phyloP scores from a whole-genome alignment of 2,329 filamentous ascomycete species.

The Colletotrichum orchidophilum region DNA sequence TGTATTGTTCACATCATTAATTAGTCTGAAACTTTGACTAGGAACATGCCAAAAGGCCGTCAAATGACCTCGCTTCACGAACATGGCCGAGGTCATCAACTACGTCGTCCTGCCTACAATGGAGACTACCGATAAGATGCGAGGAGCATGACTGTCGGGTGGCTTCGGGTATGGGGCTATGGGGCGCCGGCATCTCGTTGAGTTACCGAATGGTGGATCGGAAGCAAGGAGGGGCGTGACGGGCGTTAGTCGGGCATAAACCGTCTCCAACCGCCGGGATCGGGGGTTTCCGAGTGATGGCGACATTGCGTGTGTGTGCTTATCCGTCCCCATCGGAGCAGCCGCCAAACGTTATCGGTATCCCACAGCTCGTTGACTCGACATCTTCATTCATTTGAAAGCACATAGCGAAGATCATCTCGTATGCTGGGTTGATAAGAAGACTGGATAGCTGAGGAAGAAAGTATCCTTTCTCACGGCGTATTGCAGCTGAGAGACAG shows the following conservation, averaged over 20 bases:
- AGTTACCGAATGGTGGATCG: neutral
- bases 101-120: neutral
- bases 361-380: too few relatives aligned
- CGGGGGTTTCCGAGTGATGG: slow-evolving; percentile 21
- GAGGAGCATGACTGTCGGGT: neutral
- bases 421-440: neutral
- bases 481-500: neutral
- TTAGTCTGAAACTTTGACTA: neutral
- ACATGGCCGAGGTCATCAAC: neutral
- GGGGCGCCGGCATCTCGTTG: neutral
- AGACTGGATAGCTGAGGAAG: neutral
- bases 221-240: neutral
- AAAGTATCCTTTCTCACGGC: too few relatives aligned
- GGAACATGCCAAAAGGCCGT: neutral
- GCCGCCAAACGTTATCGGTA: neutral
- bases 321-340: slow-evolving; percentile 22
- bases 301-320: slow-evolving; percentile 9
- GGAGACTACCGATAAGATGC: neutral
- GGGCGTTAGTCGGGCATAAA: neutral
- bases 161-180: neutral
- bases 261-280: slow-evolving; percentile 6
- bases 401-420: neutral
- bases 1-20: neutral
- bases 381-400: neutral
- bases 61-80: neutral